phyloP scores from a whole-genome alignment of 2,329 filamentous ascomycete genomes.

The Pseudogymnoascus sp. region DNA sequence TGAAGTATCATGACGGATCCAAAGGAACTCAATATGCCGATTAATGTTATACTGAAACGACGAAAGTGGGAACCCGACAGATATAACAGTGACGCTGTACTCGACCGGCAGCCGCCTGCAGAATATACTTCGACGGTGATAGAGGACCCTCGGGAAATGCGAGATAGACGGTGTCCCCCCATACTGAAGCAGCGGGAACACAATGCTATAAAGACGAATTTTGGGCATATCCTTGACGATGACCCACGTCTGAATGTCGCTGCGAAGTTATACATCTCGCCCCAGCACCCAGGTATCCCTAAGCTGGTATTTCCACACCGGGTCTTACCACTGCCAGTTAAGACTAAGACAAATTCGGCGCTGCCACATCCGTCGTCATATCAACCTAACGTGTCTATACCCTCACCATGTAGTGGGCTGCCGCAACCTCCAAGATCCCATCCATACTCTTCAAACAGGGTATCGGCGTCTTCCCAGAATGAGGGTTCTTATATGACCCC shows the following conservation, averaged over 20 bases:
- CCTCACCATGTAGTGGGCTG: neutral
- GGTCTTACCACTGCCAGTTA: neutral
- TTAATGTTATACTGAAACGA: neutral
- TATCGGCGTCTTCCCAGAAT: neutral
- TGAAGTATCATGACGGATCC: neutral
- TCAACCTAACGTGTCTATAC: neutral
- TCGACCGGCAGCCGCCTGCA: neutral
- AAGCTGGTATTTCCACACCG: neutral
- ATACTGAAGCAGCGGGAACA: neutral
- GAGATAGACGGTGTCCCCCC: neutral
- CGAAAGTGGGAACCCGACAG: no score
- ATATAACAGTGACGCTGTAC: neutral
- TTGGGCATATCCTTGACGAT: neutral
- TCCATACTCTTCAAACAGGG: neutral
- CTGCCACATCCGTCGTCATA: neutral
- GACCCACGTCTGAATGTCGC: neutral
- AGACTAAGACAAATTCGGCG: neutral
- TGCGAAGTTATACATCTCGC: no score
- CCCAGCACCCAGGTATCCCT: neutral
- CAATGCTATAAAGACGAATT: neutral
- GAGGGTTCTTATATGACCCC: neutral
- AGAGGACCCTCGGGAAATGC: neutral
- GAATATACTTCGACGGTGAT: neutral
- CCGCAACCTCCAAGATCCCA: neutral
- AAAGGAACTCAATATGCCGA: neutral